phyloP scores from a whole-genome alignment of 345 rosid genomes.

The Populus tremula region DNA sequence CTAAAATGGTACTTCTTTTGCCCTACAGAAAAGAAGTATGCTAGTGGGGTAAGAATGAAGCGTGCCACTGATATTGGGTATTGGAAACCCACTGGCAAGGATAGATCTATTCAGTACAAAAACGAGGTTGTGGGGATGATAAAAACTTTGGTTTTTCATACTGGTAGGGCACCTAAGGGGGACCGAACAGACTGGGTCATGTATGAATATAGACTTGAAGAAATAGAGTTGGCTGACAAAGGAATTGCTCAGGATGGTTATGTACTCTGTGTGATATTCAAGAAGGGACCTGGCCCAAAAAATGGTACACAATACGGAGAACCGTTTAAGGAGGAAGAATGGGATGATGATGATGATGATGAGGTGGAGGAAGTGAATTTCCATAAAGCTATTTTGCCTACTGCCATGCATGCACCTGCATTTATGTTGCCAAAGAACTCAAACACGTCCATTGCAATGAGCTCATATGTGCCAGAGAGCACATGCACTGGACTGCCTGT shows the following conservation, averaged over 20 bases:
- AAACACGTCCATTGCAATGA: constrained; percentile 8
- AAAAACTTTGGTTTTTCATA: constrained; percentile 60
- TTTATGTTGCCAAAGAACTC: constrained; percentile 6
- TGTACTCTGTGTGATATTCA: constrained; percentile 50
- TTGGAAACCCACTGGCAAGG: constrained; percentile 83
- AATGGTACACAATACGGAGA: constrained; percentile 81
- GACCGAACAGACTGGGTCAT: constrained; percentile 81
- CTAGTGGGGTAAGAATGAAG: constrained; percentile 37
- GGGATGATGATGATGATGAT: constrained; percentile 34
- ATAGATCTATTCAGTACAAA: constrained; percentile 44
- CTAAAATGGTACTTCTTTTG: constrained; percentile 85
- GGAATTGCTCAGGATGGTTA: constrained; percentile 50
- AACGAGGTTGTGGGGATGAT: constrained; percentile 50
- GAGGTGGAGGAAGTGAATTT: constrained; percentile 18
- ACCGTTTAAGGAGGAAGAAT: constrained; percentile 68
- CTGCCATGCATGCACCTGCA: background rate
- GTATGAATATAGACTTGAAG: constrained; percentile 68
- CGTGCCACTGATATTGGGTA: constrained; percentile 57
- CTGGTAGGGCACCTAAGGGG: constrained; percentile 46
- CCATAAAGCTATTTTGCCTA: constrained; percentile 8
- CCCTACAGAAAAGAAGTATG: constrained; percentile 58
- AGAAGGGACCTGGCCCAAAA: constrained; percentile 74
- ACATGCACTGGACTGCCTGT: constrained; percentile 12
- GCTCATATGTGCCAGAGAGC: constrained; percentile 17
- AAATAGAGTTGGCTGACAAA: constrained; percentile 29